Percentiles rank a stretch among this genome's conserved stretches.
Evolutionary conservation across 306 rosid genomes (phyloP).

Genomic region (Hippophae tibetana): DNA sequence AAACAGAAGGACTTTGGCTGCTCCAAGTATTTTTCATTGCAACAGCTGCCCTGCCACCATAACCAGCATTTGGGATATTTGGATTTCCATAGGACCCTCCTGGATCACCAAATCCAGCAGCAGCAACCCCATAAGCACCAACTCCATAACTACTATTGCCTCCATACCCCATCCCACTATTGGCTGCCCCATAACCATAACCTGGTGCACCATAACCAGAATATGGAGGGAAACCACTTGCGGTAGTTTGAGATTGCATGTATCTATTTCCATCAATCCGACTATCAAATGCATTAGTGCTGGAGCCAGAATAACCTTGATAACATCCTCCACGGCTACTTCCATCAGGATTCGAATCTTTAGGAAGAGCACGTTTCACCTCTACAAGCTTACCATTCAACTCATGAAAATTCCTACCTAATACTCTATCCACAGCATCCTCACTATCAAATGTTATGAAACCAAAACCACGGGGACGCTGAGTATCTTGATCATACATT

Average conservation of each 20-base stretch:
- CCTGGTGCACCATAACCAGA: slow-evolving; percentile 39
- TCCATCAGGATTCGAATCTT: slow-evolving; percentile 50
- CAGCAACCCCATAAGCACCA: slow-evolving; percentile 39
- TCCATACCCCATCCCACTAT: slow-evolving; percentile 37
- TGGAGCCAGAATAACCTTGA: slow-evolving; percentile 42
- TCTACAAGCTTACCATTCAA: slow-evolving; percentile 52
- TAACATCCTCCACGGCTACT: slow-evolving; percentile 44
- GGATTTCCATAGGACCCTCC: slow-evolving; percentile 45
- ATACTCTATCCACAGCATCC: slow-evolving; percentile 53
- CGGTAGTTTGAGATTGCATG: slow-evolving; percentile 40
- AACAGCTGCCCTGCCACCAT: slow-evolving; percentile 34
- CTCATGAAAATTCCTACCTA: slow-evolving; percentile 44
- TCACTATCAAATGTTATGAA: slow-evolving; percentile 53
- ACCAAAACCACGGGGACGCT: slow-evolving; percentile 60
- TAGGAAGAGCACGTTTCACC: slow-evolving; percentile 57
- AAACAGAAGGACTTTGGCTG: slow-evolving; percentile 36
- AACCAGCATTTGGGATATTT: slow-evolving; percentile 30
- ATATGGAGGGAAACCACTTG: slow-evolving; percentile 42
- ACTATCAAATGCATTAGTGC: slow-evolving; percentile 38
- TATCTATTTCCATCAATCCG: slow-evolving; percentile 37
- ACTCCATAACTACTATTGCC: slow-evolving; percentile 40
- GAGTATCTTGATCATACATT: slow-evolving; percentile 60
- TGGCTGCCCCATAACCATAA: slow-evolving; percentile 43
- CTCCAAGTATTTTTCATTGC: slow-evolving; percentile 38
- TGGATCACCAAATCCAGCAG: slow-evolving; percentile 42